Evolutionary conservation across 2,329 filamentous ascomycete genomes (phyloP), one percentile per base, ranked within the genome.

Genomic region (Ophiocordyceps sinensis): DNA sequence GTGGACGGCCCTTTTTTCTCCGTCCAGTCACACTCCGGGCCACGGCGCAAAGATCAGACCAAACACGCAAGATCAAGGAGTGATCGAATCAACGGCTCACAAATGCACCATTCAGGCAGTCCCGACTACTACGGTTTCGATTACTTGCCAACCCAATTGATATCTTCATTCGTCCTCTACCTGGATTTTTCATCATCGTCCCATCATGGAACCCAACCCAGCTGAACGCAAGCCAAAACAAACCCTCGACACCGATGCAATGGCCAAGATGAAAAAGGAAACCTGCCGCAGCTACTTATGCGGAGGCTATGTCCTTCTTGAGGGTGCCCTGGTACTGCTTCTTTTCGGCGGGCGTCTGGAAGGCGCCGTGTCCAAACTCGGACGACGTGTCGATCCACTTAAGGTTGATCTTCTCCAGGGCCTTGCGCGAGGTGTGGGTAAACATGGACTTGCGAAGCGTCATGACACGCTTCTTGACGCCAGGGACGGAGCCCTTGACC

Each of bases 301-400:
- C 62, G 57, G 65, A 53, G 51, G 62, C 67, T 46, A 77, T 65
- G 58, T 98, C 91, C 86, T 96, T 98, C 87, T 98, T 98, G 85
- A 98, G 86, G 45, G 87, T 93, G 74, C 91, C 91, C 71, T 94
- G 68, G 78, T 86, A 91, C 66, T 86, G 80, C 74, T 84, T 85
- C 87, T 98, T 98, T 84, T 98, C 91, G 63, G 85, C 83, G 54
- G 82, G 75, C 51, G 91, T 98, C 78, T 98, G 91, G 86, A 94
- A 98, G 62, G 87, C 89, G 80, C 91, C 91, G 76, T 98, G 91
- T 71, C 91, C 91, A 70, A 98, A 98, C 79, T 98, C 94, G 74
- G 88, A 95, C 49, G 88, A 95, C 59, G 91, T 98, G 64, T 98
- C 91, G 83, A 98, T 98, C 91, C 91, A 98, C 75, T 98, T 98